Conservation (phyloP, 306 rosid species). For the Gynostemma pentaphyllum region DNA sequence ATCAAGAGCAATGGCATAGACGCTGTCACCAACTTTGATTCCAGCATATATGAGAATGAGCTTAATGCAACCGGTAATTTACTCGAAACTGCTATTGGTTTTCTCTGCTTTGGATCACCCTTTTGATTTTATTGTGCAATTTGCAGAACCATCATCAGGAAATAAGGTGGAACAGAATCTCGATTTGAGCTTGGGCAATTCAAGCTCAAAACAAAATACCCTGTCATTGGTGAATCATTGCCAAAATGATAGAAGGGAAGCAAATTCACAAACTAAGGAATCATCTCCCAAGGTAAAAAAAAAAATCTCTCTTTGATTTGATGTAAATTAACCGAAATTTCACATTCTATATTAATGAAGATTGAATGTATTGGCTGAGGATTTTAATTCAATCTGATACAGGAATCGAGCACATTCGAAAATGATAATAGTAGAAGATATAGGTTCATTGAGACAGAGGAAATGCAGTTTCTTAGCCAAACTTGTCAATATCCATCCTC, state of each 20-base stretch:
- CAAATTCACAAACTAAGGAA: conserved; percentile 24
- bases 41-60: conserved; percentile 71
- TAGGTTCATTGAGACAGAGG: conserved; percentile 26
- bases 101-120: neutral
- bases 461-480: conserved; percentile 24
- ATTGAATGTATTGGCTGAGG: neutral
- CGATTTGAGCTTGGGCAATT: conserved; percentile 34
- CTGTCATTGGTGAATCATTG: neutral
- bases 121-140: neutral
- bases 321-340: neutral
- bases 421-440: conserved; percentile 11
- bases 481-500: conserved; percentile 30
- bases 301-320: neutral
- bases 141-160: conserved; percentile 2
- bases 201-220: conserved; percentile 14
- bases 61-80: conserved; percentile 48
- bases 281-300: conserved; percentile 17
- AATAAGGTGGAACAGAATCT: conserved; percentile 19
- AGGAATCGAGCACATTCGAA: neutral
- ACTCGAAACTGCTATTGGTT: neutral
- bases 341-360: neutral
- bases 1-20: conserved; percentile 93
- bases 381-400: neutral
- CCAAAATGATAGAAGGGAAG: neutral
- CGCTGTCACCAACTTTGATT: conserved; percentile 95